A percentile compares a stretch with the other conserved stretches of the same genome.
Evolutionary conservation across 2,329 filamentous ascomycete species (phyloP).

Genomic region (Hymenoscyphus repandus): DNA sequence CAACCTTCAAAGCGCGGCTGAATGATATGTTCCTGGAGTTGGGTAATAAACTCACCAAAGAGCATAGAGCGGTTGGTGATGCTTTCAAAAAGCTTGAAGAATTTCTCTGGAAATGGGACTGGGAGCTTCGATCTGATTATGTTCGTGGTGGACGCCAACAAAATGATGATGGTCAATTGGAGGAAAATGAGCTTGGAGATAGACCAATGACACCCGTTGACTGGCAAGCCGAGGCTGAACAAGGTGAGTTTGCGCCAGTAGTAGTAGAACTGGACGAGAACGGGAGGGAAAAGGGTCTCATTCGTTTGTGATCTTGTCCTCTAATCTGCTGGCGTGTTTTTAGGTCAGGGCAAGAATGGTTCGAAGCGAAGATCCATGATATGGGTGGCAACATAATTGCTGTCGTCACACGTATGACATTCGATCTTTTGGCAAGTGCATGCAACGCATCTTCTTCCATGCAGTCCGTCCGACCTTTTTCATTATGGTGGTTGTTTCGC

Average conservation of each 20-base stretch:
- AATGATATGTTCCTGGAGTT: constrained; percentile 40
- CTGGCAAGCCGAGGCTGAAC: constrained; percentile 46
- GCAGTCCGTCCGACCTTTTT: constrained; percentile 1
- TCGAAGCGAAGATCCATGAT: constrained; percentile 12
- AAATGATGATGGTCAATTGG: constrained; percentile 45
- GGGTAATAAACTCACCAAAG: constrained; percentile 32
- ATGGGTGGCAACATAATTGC: constrained; percentile 2
- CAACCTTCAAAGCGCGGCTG: constrained; percentile 49
- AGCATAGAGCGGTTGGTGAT: constrained; percentile 40
- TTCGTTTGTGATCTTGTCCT: constrained; percentile 23
- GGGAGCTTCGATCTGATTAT: constrained; percentile 50
- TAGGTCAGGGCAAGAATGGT: constrained; percentile 15
- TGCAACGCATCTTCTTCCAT: not conserved
- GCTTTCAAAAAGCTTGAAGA: constrained; percentile 46
- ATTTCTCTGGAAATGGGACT: constrained; percentile 44
- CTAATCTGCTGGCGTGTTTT: constrained; percentile 17
- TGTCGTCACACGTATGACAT: not conserved
- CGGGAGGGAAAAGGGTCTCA: constrained; percentile 29
- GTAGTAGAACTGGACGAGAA: constrained; percentile 31
- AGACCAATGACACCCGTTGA: constrained; percentile 27
- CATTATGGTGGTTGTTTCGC: too few species aligned
- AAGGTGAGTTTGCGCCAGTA: constrained; percentile 32
- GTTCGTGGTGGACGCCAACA: constrained; percentile 43
- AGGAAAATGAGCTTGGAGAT: constrained; percentile 39
- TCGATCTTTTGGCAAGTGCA: constrained; percentile 1